Conservation (phyloP, 2,329 filamentous ascomycete genomes). For the Stachybotrys elegans region DNA sequence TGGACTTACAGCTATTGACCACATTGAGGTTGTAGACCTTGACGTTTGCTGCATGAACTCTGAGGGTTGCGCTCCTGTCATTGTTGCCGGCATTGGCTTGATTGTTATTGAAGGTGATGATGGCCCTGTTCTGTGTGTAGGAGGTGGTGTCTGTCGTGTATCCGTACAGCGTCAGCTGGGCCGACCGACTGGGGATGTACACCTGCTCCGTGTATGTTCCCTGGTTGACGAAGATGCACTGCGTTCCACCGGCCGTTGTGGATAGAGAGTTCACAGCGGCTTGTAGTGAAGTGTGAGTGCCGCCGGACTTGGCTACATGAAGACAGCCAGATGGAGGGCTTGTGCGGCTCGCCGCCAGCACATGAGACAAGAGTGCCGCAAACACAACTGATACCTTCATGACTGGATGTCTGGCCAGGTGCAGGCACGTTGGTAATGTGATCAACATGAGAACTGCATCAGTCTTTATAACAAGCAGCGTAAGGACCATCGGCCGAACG, state of each 20-base stretch:
- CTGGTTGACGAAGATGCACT: conserved; percentile 63
- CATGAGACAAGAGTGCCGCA: conserved; percentile 11
- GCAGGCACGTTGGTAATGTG: too few relatives aligned
- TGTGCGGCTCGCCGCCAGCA: conserved; percentile 26
- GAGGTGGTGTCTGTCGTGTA: conserved; percentile 46
- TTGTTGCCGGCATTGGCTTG: conserved; percentile 37
- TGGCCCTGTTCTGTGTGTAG: conserved; percentile 55
- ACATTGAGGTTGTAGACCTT: conserved; percentile 58
- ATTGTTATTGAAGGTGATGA: conserved; percentile 35
- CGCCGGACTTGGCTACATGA: conserved; percentile 37
- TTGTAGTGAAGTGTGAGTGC: conserved; percentile 37
- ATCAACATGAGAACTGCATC: too few relatives aligned
- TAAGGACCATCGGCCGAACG: too few relatives aligned
- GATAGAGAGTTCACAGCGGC: conserved; percentile 54
- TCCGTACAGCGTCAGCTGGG: conserved; percentile 53
- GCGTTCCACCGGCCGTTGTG: conserved; percentile 39
- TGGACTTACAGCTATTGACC: conserved; percentile 29
- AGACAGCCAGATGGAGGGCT: conserved; percentile 43
- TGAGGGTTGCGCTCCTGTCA: conserved; percentile 43
- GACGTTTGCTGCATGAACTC: conserved; percentile 41
- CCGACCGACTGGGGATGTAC: conserved; percentile 40
- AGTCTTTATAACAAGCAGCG: too few relatives aligned
- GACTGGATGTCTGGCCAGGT: too few relatives aligned
- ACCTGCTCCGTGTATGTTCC: conserved; percentile 57
- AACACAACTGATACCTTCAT: conserved; percentile 15